A percentile compares a stretch with the other conserved stretches of the same genome.
phyloP scores from a whole-genome alignment of 306 rosid genomes.

The Cercis canadensis region DNA sequence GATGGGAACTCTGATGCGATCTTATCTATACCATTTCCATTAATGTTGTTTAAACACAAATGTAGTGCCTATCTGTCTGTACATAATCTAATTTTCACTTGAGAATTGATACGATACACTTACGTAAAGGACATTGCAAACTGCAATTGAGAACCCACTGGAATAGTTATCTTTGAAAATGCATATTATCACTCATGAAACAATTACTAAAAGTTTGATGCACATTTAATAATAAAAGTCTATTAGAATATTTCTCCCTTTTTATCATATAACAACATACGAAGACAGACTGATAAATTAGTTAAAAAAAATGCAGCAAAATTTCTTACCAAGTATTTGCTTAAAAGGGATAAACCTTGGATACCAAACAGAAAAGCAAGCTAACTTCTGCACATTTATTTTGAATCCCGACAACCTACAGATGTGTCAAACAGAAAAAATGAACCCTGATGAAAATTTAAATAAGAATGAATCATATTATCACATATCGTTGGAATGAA shows the following conservation, averaged over 20 bases:
- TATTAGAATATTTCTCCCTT: background rate
- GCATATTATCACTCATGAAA: too few relatives aligned
- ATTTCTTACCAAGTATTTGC: conserved; percentile 48
- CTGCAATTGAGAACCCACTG: too few relatives aligned
- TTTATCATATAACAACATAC: background rate
- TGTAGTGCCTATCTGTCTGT: background rate
- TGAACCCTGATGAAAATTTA: conserved; percentile 13
- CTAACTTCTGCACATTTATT: conserved; percentile 48
- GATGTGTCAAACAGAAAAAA: conserved; percentile 19
- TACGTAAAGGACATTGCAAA: too few relatives aligned
- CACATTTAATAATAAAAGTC: background rate
- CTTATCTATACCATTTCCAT: background rate
- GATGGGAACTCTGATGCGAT: background rate
- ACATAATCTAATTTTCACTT: background rate
- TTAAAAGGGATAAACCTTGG: conserved; percentile 36
- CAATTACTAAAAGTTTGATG: background rate
- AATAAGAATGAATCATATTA: background rate
- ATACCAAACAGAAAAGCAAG: conserved; percentile 43
- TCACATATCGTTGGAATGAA: background rate
- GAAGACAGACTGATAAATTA: background rate
- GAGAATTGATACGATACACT: background rate
- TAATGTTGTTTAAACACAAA: background rate
- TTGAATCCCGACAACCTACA: conserved; percentile 73
- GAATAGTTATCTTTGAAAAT: too few relatives aligned
- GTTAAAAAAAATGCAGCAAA: background rate